Evolutionary conservation across 495 filamentous ascomycete genomes (phyloP).

Genomic region (Hypoxylon perforatum): DNA sequence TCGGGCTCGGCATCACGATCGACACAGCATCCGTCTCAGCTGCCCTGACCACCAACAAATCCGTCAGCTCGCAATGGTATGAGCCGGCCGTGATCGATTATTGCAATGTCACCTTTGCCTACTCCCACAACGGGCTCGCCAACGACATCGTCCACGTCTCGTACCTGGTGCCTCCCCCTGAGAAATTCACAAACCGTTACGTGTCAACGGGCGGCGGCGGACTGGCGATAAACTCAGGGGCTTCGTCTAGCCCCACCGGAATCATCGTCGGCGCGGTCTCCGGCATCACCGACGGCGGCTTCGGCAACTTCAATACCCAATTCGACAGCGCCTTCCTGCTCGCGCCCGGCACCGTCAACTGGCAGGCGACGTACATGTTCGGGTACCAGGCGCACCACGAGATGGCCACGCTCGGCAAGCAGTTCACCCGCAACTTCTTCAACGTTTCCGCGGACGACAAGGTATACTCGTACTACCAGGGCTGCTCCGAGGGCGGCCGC

Average conservation of each 20-base stretch:
- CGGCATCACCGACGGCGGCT: constrained; percentile 60
- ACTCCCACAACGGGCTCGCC: constrained; percentile 51
- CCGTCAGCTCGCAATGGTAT: constrained; percentile 42
- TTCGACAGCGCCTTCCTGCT: constrained; percentile 50
- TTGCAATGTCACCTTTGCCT: constrained; percentile 61
- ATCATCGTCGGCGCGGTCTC: constrained; percentile 58
- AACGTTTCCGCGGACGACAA: constrained; percentile 43
- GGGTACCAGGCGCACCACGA: constrained; percentile 52
- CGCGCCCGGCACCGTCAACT: constrained; percentile 58
- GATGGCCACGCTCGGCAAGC: constrained; percentile 46
- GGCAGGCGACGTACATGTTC: constrained; percentile 57
- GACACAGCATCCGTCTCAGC: constrained; percentile 49
- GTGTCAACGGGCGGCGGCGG: constrained; percentile 60
- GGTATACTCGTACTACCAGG: constrained; percentile 64
- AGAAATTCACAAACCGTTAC: constrained; percentile 55
- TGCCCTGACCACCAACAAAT: constrained; percentile 45
- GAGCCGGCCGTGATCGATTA: constrained; percentile 41
- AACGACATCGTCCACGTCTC: constrained; percentile 51
- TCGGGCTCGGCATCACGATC: constrained; percentile 49
- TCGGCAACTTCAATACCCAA: constrained; percentile 55
- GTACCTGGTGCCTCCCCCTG: constrained; percentile 54
- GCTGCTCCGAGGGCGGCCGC: constrained; percentile 65
- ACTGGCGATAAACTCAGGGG: constrained; percentile 57
- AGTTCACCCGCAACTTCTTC: constrained; percentile 53
- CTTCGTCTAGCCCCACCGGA: constrained; percentile 48